phyloP scores from a whole-genome alignment of 2,329 filamentous ascomycete genomes.

The Eutypella sp. region DNA sequence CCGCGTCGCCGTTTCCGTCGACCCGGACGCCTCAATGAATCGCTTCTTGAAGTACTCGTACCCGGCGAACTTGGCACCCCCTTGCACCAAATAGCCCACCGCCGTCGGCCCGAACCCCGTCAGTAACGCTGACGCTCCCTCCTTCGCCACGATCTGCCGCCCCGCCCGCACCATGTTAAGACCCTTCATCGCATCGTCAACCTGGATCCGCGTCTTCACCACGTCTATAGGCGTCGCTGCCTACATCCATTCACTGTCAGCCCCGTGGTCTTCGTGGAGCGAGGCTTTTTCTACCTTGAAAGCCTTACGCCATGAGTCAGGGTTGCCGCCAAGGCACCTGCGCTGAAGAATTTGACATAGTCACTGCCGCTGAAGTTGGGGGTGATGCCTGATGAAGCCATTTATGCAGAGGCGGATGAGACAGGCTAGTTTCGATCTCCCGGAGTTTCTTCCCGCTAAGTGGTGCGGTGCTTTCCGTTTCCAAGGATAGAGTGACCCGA shows the following conservation, averaged over 20 bases:
- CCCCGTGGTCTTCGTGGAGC: not conserved
- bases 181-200: conserved; percentile 82
- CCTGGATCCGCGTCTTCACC: conserved; percentile 88
- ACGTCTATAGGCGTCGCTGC: conserved; percentile 57
- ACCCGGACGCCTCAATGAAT: conserved; percentile 65
- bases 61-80: conserved; percentile 85
- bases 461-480: no score
- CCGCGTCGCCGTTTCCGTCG: conserved; percentile 38
- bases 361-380: conserved; percentile 38
- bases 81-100: conserved; percentile 84
- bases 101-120: conserved; percentile 82
- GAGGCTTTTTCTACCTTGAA: not conserved
- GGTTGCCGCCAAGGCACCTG: conserved; percentile 48
- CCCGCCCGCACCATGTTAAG: conserved; percentile 76
- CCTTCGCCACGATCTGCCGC: conserved; percentile 70
- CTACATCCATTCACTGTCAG: conserved; percentile 21
- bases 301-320: conserved; percentile 44
- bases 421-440: no score
- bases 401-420: conserved; percentile 1
- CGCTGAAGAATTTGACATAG: conserved; percentile 50
- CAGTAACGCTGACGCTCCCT: conserved; percentile 74
- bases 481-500: no score
- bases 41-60: conserved; percentile 95
- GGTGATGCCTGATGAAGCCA: conserved; percentile 17
- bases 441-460: no score